Evolutionary conservation across 495 filamentous ascomycete species (phyloP).

Genomic region (Xylaria telfairii): DNA sequence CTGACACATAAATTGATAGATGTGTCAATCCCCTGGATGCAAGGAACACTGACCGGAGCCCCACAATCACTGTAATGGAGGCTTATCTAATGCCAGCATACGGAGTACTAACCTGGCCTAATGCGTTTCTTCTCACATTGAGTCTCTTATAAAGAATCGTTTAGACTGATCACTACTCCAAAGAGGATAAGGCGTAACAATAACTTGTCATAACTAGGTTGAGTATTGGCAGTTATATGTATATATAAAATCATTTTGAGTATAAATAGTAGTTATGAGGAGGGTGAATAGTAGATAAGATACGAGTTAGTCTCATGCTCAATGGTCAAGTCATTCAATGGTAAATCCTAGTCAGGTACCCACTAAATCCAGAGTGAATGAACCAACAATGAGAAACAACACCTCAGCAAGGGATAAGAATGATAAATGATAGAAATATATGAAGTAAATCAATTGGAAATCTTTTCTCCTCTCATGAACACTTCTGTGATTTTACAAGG

Average conservation of each 20-base stretch:
- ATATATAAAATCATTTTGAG: neutral
- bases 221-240: no score
- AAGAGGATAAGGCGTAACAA: neutral
- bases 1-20: neutral
- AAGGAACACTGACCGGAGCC: neutral
- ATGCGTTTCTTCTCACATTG: neutral
- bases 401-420: neutral
- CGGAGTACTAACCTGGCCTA: neutral
- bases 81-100: neutral
- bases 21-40: neutral
- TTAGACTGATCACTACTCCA: neutral
- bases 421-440: neutral
- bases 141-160: neutral
- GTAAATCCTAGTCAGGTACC: neutral
- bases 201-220: neutral
- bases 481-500: neutral
- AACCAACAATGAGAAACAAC: conserved; percentile 2
- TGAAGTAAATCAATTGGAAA: neutral
- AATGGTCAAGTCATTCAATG: neutral
- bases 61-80: neutral
- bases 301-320: neutral
- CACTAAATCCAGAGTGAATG: neutral
- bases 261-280: no score
- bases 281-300: no score
- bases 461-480: neutral